These are phyloP conservation scores for Phtheirospermum japonicum DNA, from an alignment of 257 asterid species.

Conservation along the genomic window DNA sequence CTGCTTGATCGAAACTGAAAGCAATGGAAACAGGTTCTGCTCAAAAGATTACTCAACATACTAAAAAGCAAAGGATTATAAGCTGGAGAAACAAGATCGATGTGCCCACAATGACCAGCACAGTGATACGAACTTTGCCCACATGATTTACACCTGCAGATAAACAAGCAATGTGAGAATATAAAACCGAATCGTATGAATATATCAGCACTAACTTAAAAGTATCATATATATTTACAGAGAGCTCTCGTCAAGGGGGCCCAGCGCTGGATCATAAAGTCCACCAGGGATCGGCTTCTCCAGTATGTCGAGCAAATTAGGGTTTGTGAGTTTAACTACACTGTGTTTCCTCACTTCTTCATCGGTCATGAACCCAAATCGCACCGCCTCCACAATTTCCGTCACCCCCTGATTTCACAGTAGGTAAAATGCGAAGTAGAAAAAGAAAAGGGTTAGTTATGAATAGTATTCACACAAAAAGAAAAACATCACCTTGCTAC, in stretches of 20 bases:
- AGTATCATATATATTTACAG: slow-evolving; percentile 39
- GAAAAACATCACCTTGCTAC: not conserved
- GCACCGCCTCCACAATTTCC: slow-evolving; percentile 60
- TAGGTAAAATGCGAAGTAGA: not conserved
- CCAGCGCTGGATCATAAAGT: slow-evolving; percentile 77
- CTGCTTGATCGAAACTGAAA: slow-evolving; percentile 51
- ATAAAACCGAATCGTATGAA: not conserved
- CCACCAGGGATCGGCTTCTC: slow-evolving; percentile 62
- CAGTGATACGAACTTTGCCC: slow-evolving; percentile 55
- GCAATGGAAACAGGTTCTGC: slow-evolving; percentile 62
- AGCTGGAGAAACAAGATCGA: slow-evolving; percentile 70
- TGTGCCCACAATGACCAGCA: slow-evolving; percentile 88
- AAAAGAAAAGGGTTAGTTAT: not conserved
- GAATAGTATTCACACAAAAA: not conserved
- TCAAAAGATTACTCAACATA: slow-evolving; percentile 51
- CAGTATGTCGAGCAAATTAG: slow-evolving; percentile 50
- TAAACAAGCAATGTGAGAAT: slow-evolving; percentile 12
- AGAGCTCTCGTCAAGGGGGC: slow-evolving; percentile 50
- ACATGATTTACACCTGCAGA: slow-evolving; percentile 80
- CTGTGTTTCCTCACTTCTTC: slow-evolving; percentile 74
- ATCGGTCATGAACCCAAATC: slow-evolving; percentile 62
- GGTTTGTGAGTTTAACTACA: slow-evolving; percentile 52
- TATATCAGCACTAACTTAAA: not conserved
- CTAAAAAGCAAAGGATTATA: slow-evolving; percentile 75
- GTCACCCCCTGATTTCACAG: slow-evolving; percentile 21